Evolutionary conservation across 345 rosid genomes (phyloP), one percentile per base, ranked within the genome.

Genomic region (Jatropha curcas): DNA sequence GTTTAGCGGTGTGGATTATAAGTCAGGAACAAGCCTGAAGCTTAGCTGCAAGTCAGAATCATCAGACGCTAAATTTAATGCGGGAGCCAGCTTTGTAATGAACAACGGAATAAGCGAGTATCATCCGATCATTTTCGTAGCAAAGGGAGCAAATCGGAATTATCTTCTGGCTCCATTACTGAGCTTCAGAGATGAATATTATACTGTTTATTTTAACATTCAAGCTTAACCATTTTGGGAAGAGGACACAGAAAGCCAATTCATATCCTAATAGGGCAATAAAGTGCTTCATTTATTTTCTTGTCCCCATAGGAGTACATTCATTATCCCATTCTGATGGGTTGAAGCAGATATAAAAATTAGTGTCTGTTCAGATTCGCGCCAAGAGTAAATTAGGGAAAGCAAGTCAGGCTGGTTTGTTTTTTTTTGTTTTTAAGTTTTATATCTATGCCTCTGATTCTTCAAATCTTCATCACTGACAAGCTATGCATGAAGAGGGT

Each of bases 81-180:
- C 74, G 33, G 90, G 84, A 50, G 84, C 85, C 39, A 95, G 99
- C 82, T 95, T 88, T 70, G 39, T 5, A 20, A 39, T 89, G 83
- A 74, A 35, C 5, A 71, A 83, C 20, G 98, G 92, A 35, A 27
- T 84, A 4, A 73, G 86, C 33, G 67, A 79, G 27, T 95, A 92
- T 77, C 85, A 91, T 83, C 93, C 88, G 2, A 84, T 91, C 77
- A 95, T 97, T 84, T 95, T 95, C 22, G 86, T 85, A 59, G 94
- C 92, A 30, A 83, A 75, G 28, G 98, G 98, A 55, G 73, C 27
- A 0, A 72, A 65, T 24, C 84, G 90, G 79, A 86, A 87, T 77
- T 95, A 88, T 79, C 84, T 95, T 74, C 75, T 95, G 78, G 78
- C 74, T 2, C 98, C 99, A 60, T 80, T 95, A 71, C 64, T 83